Base-by-base conservation (phyloP, 768 basidiomycete species). In the Tephrocybe sp. region DNA sequence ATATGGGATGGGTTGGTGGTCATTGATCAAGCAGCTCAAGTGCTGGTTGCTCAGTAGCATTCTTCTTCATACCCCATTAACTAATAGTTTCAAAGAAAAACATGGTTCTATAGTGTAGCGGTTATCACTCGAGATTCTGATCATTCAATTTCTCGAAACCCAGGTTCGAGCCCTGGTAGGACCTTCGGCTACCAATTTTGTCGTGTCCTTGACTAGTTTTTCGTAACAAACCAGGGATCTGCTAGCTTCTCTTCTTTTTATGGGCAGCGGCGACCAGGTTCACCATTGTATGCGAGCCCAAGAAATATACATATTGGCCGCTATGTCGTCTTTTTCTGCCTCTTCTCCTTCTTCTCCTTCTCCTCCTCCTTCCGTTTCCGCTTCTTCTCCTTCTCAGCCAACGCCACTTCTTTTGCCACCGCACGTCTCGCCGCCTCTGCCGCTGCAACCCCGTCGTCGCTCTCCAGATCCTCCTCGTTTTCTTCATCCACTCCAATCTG, bases 1-100 rank as follows among this genome's bases (percentile, higher is more conserved):
- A 92, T 88, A 64, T 92, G 90, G 7, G 90, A 86, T 1, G 90
- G 90, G 64, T 93, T 89, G 40, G 84, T 87, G 54, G 79, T 74
- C 80, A 85, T 84, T 38, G 45, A 48, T 10, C 33, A 18, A 47
- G 9, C 3, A 39, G 24, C 12, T 23, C n/a, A n/a, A n/a, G n/a
- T n/a, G n/a, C n/a, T n/a, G n/a, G n/a, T n/a, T n/a, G n/a, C n/a
- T n/a, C n/a, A n/a, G n/a, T n/a, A n/a, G n/a, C n/a, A n/a, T n/a
- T n/a, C n/a, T n/a, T n/a, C n/a, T n/a, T n/a, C n/a, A n/a, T n/a
- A n/a, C n/a, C n/a, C n/a, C n/a, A n/a, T n/a, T n/a, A n/a, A n/a
- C n/a, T n/a, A n/a, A n/a, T n/a, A n/a, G n/a, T n/a, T n/a, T n/a
- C n/a, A n/a, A n/a, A n/a, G n/a, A n/a, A n/a, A n/a, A n/a, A 4